Evolutionary conservation across 345 rosid genomes (phyloP), one percentile per base, ranked within the genome.

Genomic region (Gossypium bickii): DNA sequence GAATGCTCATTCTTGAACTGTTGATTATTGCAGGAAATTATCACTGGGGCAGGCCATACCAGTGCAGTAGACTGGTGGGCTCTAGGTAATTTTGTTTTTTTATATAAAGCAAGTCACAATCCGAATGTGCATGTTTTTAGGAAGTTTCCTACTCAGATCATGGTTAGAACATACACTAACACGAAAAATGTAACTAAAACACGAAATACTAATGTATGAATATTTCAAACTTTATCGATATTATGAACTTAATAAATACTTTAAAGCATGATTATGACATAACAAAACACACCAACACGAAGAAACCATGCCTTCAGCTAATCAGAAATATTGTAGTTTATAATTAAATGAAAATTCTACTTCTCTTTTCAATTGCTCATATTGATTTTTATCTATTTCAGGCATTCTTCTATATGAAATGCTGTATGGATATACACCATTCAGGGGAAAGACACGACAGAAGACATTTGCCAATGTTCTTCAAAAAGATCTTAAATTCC

Each of bases 21-120:
- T 70, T 52, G 56, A 67, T 81, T 56, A 57, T 57, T 72, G 79
- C 84, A 94, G 98, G 98, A 94, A 85, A 92, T 94, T 66, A 89
- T 94, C 79, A 63, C 82, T 74, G 98, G 92, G 8, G 92, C 93
- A 59, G 97, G 98, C 44, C 97, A 94, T 80, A 91, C 92, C 0
- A 94, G 98, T 85, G 97, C 97, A 61, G 97, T 94, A 76, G 98
- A 94, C 84, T 92, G 98, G 98, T 94, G 98, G 98, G 98, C 98
- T 74, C 90, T 92, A 75, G 98, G 98, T 88, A 87, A 82, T 76
- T 67, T 72, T 57, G 16, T 56, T 48, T 49, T 3, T 24, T 65
- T 58, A 17, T 58, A 17, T 18, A 29, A 52, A 53, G 11, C 51
- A 51, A 24, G 16, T 7, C 4, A 52, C 56, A 63, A 41, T 48